Evolutionary conservation across 192 early-diverging fungal genomes (phyloP), one percentile per base, ranked within the genome.

Genomic region (Linderina pennispora): DNA sequence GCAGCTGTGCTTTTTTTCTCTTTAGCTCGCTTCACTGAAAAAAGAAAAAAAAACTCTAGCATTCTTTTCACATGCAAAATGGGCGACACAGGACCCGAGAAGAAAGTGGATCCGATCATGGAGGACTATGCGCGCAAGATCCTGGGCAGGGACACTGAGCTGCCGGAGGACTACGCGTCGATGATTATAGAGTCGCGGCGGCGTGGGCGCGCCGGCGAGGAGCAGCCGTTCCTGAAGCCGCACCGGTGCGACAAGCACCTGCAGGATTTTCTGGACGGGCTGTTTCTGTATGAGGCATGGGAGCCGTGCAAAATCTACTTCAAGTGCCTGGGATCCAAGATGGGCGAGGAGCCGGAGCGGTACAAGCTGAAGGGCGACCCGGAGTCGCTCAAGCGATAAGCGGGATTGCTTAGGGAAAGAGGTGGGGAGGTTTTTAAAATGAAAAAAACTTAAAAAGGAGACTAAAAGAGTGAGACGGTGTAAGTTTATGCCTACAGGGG

Each of bases 241-340:
- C 67, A 71, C 42, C 45, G 67, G 10, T 71, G 67, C 45, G 55
- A 63, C 38, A 59, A 59, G 25, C 67, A 71, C 24, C 37, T 71
- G 40, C 58, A 71, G 28, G 68, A 71, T 45, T 60, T 71, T 55
- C 26, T 71, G 10, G 61, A 64, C 24, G 61, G 68, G 14, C 50
- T 71, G 6, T 64, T 71, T 16, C 23, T 56, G 15, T 52, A 53
- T 40, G 68, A 60, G 45, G 41, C 23, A 21, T 60, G 52, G 61
- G 40, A 37, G 41, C 40, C 68, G 1, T 39, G 40, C 33, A 63
- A 53, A 22, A 39, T 60, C 4, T 71, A 64, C 18, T 59, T 60
- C 14, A 62, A 34, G 32, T 71, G 68, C n/a, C 40, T 71, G 34
- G 26, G 56, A 11, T 59, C 61, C 21, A 71, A 71, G 36, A 42